Conservation (phyloP, 495 filamentous ascomycete genomes). For the Corynascus novoguineensis region DNA sequence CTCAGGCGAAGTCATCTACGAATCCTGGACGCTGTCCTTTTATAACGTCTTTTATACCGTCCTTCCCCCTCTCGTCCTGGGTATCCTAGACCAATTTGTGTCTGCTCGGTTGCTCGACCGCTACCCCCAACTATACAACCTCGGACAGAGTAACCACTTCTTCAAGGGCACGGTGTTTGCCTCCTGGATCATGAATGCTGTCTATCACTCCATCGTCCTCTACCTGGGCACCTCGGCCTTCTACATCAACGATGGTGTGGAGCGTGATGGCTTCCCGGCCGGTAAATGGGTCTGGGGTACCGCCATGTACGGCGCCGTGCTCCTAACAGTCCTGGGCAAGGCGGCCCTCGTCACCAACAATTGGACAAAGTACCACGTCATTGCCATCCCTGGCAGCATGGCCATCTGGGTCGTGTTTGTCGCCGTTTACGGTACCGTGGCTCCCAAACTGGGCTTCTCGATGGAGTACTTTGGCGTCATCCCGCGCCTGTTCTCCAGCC, state of each 20-base stretch:
- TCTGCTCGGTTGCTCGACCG: slow-evolving; percentile 93
- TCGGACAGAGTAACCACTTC: slow-evolving; percentile 87
- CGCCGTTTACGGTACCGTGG: slow-evolving; percentile 83
- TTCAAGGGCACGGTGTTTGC: slow-evolving; percentile 89
- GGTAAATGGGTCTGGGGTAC: slow-evolving; percentile 99
- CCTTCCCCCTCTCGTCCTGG: slow-evolving; percentile 87
- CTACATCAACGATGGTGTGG: slow-evolving; percentile 69
- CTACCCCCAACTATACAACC: slow-evolving; percentile 92
- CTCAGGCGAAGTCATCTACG: slow-evolving; percentile 96
- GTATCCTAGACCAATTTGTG: slow-evolving; percentile 97
- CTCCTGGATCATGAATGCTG: slow-evolving; percentile 87
- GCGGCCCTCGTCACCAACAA: slow-evolving; percentile 91
- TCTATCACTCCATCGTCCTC: slow-evolving; percentile 90
- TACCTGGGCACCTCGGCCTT: slow-evolving; percentile 81
- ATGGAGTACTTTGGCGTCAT: slow-evolving; percentile 82
- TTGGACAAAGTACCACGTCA: slow-evolving; percentile 97
- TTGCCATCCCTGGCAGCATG: slow-evolving; percentile 93
- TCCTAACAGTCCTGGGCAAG: slow-evolving; percentile 91
- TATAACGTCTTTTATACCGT: slow-evolving; percentile 99
- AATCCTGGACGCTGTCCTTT: slow-evolving; percentile 98
- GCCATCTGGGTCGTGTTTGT: slow-evolving; percentile 86
- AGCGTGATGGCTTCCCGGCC: slow-evolving; percentile 67
- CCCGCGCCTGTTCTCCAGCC: slow-evolving; percentile 69
- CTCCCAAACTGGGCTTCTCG: slow-evolving; percentile 77
- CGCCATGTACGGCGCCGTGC: slow-evolving; percentile 80